Percentiles rank a stretch among this genome's conserved stretches.
phyloP scores from a whole-genome alignment of 345 rosid species.

The Camelina sativa region DNA sequence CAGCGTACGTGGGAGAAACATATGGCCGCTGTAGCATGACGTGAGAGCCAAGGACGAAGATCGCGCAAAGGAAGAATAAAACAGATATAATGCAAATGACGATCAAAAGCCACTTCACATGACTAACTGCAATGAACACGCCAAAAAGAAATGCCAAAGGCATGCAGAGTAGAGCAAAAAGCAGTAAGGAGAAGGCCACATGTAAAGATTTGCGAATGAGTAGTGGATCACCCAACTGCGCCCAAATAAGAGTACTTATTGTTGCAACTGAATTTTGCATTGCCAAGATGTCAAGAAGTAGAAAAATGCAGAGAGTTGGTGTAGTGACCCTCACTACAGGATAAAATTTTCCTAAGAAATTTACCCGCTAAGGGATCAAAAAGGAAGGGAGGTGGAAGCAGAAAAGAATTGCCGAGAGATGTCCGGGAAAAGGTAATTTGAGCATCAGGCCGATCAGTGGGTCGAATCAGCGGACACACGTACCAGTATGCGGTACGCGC shows the following conservation, averaged over 20 bases:
- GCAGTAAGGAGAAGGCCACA: not conserved
- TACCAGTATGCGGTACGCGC: no score
- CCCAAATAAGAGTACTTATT: slow-evolving; percentile 21
- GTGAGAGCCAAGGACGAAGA: not conserved
- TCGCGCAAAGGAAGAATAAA: not conserved
- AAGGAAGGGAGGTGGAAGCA: no score
- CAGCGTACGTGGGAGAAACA: not conserved
- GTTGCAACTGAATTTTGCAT: slow-evolving; percentile 10
- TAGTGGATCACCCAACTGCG: slow-evolving; percentile 7
- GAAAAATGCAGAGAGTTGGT: not conserved
- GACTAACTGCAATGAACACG: not conserved
- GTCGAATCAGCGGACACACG: no score
- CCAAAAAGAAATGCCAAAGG: not conserved
- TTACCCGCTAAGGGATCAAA: no score
- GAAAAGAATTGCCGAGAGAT: no score
- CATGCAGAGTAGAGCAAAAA: not conserved
- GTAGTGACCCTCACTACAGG: no score
- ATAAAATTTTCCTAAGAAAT: no score
- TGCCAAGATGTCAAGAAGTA: slow-evolving; percentile 7
- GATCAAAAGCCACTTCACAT: not conserved
- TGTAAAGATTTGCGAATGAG: not conserved
- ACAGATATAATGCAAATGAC: not conserved
- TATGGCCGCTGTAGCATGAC: not conserved
- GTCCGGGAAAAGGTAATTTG: no score
- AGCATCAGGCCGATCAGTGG: no score